phyloP scores from a whole-genome alignment of 495 filamentous ascomycete species.

The Aspergillus saccharolyticus region DNA sequence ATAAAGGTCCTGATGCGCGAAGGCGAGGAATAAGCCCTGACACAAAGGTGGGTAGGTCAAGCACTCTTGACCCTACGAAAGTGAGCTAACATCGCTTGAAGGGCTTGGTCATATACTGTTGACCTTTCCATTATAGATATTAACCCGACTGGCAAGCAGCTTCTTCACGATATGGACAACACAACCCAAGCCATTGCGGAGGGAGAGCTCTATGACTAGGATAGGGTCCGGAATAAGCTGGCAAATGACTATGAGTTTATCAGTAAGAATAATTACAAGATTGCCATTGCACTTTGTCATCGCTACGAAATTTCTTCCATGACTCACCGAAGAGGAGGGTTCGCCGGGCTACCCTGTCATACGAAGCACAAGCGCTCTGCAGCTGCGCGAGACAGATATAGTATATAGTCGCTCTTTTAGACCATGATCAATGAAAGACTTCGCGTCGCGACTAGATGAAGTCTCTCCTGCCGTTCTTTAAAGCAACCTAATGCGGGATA shows the following conservation, averaged over 20 bases:
- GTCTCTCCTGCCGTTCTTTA: conserved; percentile 44
- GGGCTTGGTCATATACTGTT: conserved; percentile 40
- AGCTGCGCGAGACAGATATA: conserved; percentile 46
- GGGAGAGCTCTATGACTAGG: conserved; percentile 51
- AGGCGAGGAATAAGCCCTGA: conserved; percentile 44
- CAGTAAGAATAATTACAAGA: conserved; percentile 41
- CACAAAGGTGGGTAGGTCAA: conserved; percentile 27
- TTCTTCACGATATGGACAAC: conserved; percentile 35
- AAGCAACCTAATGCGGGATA: conserved; percentile 32
- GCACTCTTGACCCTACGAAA: background rate
- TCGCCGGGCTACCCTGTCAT: conserved; percentile 48
- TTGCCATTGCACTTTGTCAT: conserved; percentile 48
- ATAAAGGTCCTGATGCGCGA: conserved; percentile 45
- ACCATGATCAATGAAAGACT: conserved; percentile 54
- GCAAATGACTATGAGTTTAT: conserved; percentile 36
- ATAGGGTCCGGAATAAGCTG: conserved; percentile 33
- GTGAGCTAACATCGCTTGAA: conserved; percentile 1
- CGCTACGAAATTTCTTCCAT: conserved; percentile 42
- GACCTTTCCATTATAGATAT: conserved; percentile 52
- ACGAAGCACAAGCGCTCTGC: conserved; percentile 31
- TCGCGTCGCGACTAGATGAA: conserved; percentile 54
- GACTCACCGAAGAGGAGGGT: conserved; percentile 45
- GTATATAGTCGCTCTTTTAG: conserved; percentile 53
- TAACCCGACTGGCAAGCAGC: conserved; percentile 39
- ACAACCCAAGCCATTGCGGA: conserved; percentile 49